These are phyloP conservation scores for Mrakia gelida DNA, from an alignment of 768 basidiomycete genomes.

Conservation along the genomic window DNA sequence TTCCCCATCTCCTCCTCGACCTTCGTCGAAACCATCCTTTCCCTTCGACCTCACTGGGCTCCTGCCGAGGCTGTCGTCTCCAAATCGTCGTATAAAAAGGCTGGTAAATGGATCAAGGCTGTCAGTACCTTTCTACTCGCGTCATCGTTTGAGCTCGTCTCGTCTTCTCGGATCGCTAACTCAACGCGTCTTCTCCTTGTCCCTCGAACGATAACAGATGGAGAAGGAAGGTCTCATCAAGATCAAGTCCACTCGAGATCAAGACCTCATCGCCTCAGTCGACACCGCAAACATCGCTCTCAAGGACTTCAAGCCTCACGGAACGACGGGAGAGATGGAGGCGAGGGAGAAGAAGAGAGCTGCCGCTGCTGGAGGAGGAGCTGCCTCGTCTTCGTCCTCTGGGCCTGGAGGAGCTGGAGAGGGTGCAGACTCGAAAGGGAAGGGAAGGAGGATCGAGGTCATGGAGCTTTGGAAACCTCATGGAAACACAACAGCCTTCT, in stretches of 20 bases:
- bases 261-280: conserved; percentile 38
- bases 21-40: conserved; percentile 66
- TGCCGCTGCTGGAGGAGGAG: conserved; percentile 40
- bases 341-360: conserved; percentile 60
- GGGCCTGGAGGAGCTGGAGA: conserved; percentile 43
- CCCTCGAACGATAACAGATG: conserved; percentile 35
- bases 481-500: conserved; percentile 55
- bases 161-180: neutral
- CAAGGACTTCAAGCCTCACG: conserved; percentile 26
- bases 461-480: conserved; percentile 74
- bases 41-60: conserved; percentile 69
- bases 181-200: neutral
- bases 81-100: conserved; percentile 71
- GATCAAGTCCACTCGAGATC: conserved; percentile 58
- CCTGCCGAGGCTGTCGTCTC: conserved; percentile 54
- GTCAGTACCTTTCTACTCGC: neutral
- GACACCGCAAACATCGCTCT: conserved; percentile 18
- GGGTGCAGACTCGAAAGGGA: conserved; percentile 46
- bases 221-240: conserved; percentile 71
- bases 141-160: neutral
- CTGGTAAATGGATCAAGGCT: conserved; percentile 72
- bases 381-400: conserved; percentile 36
- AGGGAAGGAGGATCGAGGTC: conserved; percentile 54
- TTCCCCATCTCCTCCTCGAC: conserved; percentile 74
- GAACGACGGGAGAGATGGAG: conserved; percentile 65